Base-by-base conservation (phyloP, 257 asterid species). In the Nemophila menziesii region DNA sequence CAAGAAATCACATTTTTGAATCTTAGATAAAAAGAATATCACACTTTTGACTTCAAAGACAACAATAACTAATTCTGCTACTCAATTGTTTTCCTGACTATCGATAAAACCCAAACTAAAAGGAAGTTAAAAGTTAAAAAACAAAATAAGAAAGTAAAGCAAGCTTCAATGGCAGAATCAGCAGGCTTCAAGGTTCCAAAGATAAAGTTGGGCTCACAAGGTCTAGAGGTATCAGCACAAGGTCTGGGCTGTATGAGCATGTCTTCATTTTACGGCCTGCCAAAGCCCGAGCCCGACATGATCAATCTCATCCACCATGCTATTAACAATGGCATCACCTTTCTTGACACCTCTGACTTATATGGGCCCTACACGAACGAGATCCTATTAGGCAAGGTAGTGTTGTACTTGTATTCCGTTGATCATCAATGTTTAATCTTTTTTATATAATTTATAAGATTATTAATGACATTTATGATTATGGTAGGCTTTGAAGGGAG, bases 221-320 rank as follows among this genome's bases (percentile, higher is more conserved):
- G 70, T 6, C 53, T 64, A 2, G 61, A 64, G 43, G 70, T 63
- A 14, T 63, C 65, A 24, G 61, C 56, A 10, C 65, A 51, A 13
- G 70, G 70, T 22, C 44, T 64, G 20, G 70, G 70, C 10, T 64
- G 70, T 33, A 57, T 64, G 70, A 53, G 65, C 29, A 64, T 64
- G 70, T 57, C 51, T 5, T 61, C 62, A 14, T 17, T 46, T 57
- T 63, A 63, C 20, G 70, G 70, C 48, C 70, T 56, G 22, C 65
- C 57, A 12, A 63, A 63, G 65, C 65, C 70, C 18, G 70, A 63
- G n/a, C 38, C 65, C 53, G 70, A 63, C 21, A 63, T 64, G 70
- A 43, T 64, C 36, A 16, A 46, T 3, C 58, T 64, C 61, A 52
- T 64, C 64, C 61, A 18, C 39, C 50, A 36, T 44, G 70, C 70